Evolutionary conservation across 371 early-diverging fungal species (phyloP), one percentile per base, ranked within the genome.

Genomic region (Actinomortierella wolfii): DNA sequence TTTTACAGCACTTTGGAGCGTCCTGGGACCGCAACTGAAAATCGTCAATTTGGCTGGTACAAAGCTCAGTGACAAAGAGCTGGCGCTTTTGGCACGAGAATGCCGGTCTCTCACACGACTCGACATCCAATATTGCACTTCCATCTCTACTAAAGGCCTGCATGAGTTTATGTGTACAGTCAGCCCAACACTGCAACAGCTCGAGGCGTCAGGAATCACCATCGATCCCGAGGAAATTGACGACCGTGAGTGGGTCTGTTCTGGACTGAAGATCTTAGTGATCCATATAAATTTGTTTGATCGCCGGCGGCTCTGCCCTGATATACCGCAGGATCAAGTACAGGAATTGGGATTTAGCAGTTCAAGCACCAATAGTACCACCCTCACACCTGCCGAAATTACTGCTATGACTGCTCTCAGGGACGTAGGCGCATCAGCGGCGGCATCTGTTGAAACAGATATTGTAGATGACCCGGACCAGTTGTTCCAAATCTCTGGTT

Each of bases 51-150:
- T 73, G 1, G 61, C 74, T 3, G 67, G 67, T 0, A 73, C 74
- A 9, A 40, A n/a, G 5, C 34, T 73, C 5, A 59, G 48, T 17
- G 67, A 73, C 48, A 57, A 56, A 6, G 62, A 59, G 13, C 47
- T 73, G 49, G 21, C 51, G 7, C 17, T 54, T 1, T n/a, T 73
- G 51, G 74, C 67, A 13, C 54, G 59, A n/a, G 56, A 59, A n/a
- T 73, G 74, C 25, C 51, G 52, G 20, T 45, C 18, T 11, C 28
- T 73, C n/a, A 11, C 49, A 6, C 55, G 74, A 6, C 43, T 73
- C 49, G 74, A 73, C 42, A 63, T 73, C 28, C 67, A 67, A 15
- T 67, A 73, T 44, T 73, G 74, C 45, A 67, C 67, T 23, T 13
- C 39, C 8, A 73, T 73, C 24, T 62, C 67, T 0, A 62, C 67